Conservation (phyloP, 371 early-diverging fungal genomes). For the Mucor mucedo region DNA sequence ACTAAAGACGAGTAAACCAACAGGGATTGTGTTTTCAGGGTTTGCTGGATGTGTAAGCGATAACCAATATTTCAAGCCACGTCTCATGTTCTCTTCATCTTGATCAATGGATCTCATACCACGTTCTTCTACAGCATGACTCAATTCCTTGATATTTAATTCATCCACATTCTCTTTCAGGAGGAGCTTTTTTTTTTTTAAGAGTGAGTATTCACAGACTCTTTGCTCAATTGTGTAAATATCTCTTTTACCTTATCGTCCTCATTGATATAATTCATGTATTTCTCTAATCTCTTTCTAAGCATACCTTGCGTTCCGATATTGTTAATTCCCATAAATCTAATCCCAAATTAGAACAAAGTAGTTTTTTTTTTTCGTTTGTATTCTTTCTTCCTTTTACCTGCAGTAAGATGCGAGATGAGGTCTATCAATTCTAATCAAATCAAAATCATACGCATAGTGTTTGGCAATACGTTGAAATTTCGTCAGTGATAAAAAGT, state of each 20-base stretch:
- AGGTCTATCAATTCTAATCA: conserved; percentile 52
- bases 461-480: conserved; percentile 52
- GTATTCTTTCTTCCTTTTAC: conserved; percentile 33
- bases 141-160: conserved; percentile 48
- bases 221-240: neutral
- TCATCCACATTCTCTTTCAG: conserved; percentile 54
- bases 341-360: conserved; percentile 9
- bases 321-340: conserved; percentile 64
- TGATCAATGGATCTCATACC: conserved; percentile 65
- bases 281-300: conserved; percentile 54
- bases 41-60: conserved; percentile 32
- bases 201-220: neutral
- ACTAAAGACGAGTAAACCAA: conserved; percentile 63
- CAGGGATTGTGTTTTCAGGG: conserved; percentile 46
- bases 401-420: conserved; percentile 61
- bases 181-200: conserved; percentile 40
- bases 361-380: neutral
- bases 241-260: conserved; percentile 56
- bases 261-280: conserved; percentile 54
- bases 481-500: conserved; percentile 51
- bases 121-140: conserved; percentile 65
- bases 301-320: conserved; percentile 61
- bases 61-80: conserved; percentile 64
- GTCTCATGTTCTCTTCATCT: conserved; percentile 53
- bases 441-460: conserved; percentile 59